Conservation (phyloP, 176 grass and related monocot species). For the Musa troglodytarum region DNA sequence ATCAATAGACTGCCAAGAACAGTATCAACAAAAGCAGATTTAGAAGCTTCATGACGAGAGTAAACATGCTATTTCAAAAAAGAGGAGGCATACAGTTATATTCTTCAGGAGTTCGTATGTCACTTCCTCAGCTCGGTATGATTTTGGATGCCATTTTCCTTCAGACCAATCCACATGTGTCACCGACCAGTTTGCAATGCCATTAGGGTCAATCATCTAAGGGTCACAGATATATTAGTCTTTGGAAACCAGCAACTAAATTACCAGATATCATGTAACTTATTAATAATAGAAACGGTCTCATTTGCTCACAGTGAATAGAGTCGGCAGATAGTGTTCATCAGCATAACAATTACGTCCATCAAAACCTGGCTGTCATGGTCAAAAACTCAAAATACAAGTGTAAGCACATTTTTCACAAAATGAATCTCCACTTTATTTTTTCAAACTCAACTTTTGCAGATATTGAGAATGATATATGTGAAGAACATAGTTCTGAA, state of each 20-base stretch:
- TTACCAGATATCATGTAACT: conserved; percentile 12
- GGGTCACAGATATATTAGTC: not conserved
- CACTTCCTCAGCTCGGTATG: conserved; percentile 65
- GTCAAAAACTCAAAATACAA: not conserved
- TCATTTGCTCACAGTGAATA: conserved; percentile 66
- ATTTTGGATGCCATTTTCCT: conserved; percentile 91
- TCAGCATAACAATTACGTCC: conserved; percentile 90
- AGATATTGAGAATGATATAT: no score
- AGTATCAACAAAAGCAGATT: not conserved
- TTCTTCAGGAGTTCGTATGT: conserved; percentile 82
- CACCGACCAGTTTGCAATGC: conserved; percentile 91
- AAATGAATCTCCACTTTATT: not conserved
- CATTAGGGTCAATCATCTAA: conserved; percentile 86
- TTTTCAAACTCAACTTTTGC: no score
- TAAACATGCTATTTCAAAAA: not conserved
- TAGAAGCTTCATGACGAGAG: not conserved
- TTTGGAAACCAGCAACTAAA: conserved; percentile 15
- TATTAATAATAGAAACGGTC: conserved; percentile 25
- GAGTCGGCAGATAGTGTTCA: conserved; percentile 90
- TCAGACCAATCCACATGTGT: conserved; percentile 98
- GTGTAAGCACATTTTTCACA: not conserved
- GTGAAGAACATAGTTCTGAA: no score
- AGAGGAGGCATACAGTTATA: conserved; percentile 52
- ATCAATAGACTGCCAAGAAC: conserved; percentile 51
- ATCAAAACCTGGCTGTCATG: conserved; percentile 64